A percentile compares a stretch with the other conserved stretches of the same genome.
These are phyloP conservation scores for Tephrocybe sp. DNA, from an alignment of 768 basidiomycete species.

Conservation along the genomic window DNA sequence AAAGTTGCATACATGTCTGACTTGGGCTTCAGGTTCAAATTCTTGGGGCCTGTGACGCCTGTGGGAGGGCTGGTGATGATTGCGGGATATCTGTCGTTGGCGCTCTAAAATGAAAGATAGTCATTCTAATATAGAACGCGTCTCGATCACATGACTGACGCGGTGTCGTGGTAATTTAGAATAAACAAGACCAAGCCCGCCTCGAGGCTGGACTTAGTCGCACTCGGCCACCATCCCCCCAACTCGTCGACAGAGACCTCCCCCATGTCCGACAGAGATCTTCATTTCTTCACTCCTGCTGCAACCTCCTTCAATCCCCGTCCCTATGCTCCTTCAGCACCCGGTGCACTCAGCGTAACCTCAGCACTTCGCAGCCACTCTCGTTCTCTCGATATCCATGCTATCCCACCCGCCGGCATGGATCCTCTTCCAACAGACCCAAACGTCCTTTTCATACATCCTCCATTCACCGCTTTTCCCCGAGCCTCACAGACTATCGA, in stretches of 20 bases:
- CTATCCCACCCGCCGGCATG: conserved; percentile 51
- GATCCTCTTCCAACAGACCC: conserved; percentile 71
- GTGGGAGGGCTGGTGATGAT: conserved; percentile 64
- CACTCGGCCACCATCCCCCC: conserved; percentile 15
- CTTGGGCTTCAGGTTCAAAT: conserved; percentile 32
- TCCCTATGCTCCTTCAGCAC: conserved; percentile 51
- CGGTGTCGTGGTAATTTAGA: conserved; percentile 36
- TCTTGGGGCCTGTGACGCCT: conserved; percentile 66
- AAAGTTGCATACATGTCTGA: conserved; percentile 20
- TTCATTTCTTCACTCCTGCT: conserved; percentile 62
- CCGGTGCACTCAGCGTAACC: conserved; percentile 24
- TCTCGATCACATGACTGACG: conserved; percentile 34
- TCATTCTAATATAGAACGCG: conserved; percentile 13
- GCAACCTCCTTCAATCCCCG: conserved; percentile 63
- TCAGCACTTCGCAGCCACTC: conserved; percentile 27
- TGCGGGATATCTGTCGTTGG: conserved; percentile 58
- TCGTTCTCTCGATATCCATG: conserved; percentile 39
- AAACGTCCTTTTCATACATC: conserved; percentile 66
- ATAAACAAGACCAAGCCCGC: conserved; percentile 16
- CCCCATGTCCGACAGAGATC: conserved; percentile 36
- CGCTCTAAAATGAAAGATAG: conserved; percentile 32
- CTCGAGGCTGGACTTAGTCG: conserved; percentile 9
- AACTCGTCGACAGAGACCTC: too few species aligned
- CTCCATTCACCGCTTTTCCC: conserved; percentile 70
- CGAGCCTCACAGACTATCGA: conserved; percentile 57